Base-by-base conservation (phyloP, 192 early-diverging fungal genomes). In the Radiomyces spectabilis region DNA sequence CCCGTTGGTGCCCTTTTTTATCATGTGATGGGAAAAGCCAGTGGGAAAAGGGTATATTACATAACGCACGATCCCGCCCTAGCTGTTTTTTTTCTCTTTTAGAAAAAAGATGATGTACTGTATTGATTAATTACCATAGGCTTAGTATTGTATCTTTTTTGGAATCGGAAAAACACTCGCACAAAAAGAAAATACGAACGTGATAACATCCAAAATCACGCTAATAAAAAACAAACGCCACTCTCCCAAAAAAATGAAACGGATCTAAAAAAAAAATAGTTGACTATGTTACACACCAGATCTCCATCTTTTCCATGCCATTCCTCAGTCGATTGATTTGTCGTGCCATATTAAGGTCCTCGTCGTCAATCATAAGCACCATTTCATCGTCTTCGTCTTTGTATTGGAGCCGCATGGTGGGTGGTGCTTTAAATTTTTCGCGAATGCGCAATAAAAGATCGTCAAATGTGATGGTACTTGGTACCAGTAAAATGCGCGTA, bases 301-400 rank as follows among this genome's bases (percentile, higher is more conserved):
- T 69, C 46, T 82, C 80, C 16, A 82, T 40, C 37, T 78, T 69
- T 44, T 81, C 79, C 2, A 81, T 71, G 72, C 67, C 53, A 68
- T 78, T 79, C 15, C 82, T 74, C 6, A 72, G 68, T 27, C 72
- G 66, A 41, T 71, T 69, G 33, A 73, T 72, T 13, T 73, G 76
- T 55, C 78, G 78, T 34, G 83, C 83, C 64, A 92, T 79, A 44
- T 86, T 76, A 59, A 87, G 82, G 67, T 96, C 94, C 33, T 94
- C 94, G 27, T 96, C 83, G 65, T 95, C 92, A 24, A 84, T 85
- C 81, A 96, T 88, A 34, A 85, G 66, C n/a, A 94, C 80, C 64
- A 88, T 74, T 60, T 87, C 84, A 29, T 80, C 81, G 39, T 92
- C 91, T 59, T 92, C 90, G 51, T 96, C 94, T 65, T 80, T 81